Evolutionary conservation across 805 yeast species (phyloP).

Genomic region (Lachancea lanzarotensis): DNA sequence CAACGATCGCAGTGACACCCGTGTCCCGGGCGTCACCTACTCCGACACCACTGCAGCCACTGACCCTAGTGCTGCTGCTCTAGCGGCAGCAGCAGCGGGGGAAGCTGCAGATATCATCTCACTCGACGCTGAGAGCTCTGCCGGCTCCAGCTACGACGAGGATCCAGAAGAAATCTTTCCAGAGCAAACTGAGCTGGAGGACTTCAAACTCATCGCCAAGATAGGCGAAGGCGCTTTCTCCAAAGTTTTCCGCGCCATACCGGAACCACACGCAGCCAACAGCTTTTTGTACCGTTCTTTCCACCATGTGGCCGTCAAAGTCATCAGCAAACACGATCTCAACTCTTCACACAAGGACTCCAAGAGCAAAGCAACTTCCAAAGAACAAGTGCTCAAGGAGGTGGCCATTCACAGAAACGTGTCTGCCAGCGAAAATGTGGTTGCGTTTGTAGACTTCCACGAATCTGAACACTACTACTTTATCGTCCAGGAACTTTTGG

Average conservation of each 20-base stretch:
- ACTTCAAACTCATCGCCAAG: slow-evolving; percentile 39
- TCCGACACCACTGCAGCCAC: background rate
- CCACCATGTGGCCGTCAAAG: slow-evolving; percentile 43
- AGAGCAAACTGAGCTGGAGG: slow-evolving; percentile 33
- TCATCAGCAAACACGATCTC: slow-evolving; percentile 63
- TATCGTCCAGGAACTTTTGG: slow-evolving; percentile 64
- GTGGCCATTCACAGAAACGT: slow-evolving; percentile 62
- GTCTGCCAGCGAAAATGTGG: slow-evolving; percentile 49
- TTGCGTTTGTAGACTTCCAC: slow-evolving; percentile 56
- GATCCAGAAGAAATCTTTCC: slow-evolving; percentile 25
- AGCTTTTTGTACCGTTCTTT: slow-evolving; percentile 12
- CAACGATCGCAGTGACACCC: slow-evolving; percentile 7
- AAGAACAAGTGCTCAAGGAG: slow-evolving; percentile 69
- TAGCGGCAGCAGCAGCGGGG: background rate
- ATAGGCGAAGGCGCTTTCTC: slow-evolving; percentile 85
- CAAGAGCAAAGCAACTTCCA: slow-evolving; percentile 23
- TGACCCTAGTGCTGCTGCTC: background rate
- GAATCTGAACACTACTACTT: slow-evolving; percentile 58
- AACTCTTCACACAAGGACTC: slow-evolving; percentile 41
- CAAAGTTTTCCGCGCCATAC: slow-evolving; percentile 58
- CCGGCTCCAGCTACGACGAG: slow-evolving; percentile 10
- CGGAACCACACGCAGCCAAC: slow-evolving; percentile 12
- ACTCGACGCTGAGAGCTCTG: slow-evolving; percentile 7
- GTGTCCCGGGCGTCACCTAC: slow-evolving; percentile 1
- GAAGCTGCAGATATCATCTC: slow-evolving; percentile 3